phyloP scores from a whole-genome alignment of 352 stramenopile species.

The Paralagenidium karlingii region DNA sequence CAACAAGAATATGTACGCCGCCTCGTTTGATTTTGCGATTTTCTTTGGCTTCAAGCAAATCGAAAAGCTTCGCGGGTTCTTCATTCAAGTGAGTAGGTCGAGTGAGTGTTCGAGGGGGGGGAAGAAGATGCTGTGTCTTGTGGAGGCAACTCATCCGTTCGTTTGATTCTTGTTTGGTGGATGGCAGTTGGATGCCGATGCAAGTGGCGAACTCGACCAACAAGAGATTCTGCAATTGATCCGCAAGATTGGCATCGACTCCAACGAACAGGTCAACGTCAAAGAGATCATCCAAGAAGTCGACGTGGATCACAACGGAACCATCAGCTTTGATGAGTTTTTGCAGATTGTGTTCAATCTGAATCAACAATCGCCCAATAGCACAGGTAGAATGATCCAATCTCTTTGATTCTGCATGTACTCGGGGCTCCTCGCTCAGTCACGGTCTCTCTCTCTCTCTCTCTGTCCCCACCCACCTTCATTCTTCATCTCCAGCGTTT shows the following conservation, averaged over 20 bases:
- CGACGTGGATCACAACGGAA: constrained; percentile 45
- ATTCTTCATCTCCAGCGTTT: no score
- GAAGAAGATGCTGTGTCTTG: not conserved
- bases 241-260: constrained; percentile 41
- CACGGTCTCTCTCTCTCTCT: no score
- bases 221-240: constrained; percentile 42
- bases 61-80: constrained; percentile 51
- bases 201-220: constrained; percentile 55
- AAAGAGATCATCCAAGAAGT: constrained; percentile 47
- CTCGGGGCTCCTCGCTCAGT: no score
- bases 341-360: constrained; percentile 48
- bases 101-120: not conserved
- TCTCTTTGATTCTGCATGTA: no score
- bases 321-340: constrained; percentile 65
- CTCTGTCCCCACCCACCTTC: no score
- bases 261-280: constrained; percentile 28
- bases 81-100: no score
- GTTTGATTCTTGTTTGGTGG: not conserved
- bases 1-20: constrained; percentile 44
- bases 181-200: constrained; percentile 46
- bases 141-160: no score
- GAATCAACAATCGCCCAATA: no score
- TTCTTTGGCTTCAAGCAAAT: constrained; percentile 53
- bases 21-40: constrained; percentile 44
- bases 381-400: no score